Evolutionary conservation across 2,329 filamentous ascomycete genomes (phyloP), one percentile per base, ranked within the genome.

Genomic region (Xylariaceae sp.): DNA sequence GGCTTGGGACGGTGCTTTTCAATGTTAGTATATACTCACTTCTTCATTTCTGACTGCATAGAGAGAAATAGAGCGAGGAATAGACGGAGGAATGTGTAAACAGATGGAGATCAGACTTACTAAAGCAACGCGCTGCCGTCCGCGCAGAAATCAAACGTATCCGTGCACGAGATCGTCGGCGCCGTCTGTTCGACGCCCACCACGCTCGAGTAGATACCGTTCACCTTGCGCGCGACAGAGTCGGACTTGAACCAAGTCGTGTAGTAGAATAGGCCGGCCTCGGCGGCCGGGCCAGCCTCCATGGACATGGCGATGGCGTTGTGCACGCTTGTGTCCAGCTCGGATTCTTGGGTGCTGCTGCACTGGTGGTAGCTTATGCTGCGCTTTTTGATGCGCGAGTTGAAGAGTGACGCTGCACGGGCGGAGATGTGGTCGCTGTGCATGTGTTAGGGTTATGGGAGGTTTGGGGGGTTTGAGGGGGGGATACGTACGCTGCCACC

Each of bases 321-420:
- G 11, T 6, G 50, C 37, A 65, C 62, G 37, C 50, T 51, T 10
- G 60, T 63, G 30, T 51, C 35, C 17, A 64, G 41, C 45, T 55
- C 51, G 4, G 62, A 58, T 30, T 56, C 62, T 57, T 65, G 61
- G 10, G 61, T 61, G 47, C 39, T 39, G 23, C 41, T 58, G 62
- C 62, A 65, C 34, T 53, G 58, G 56, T 56, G 60, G 57, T 51
- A 65, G 13, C 54, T 61, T 18, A 65, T 58, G 53, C 10, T 53
- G 15, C 64, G 64, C 64, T 64, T 64, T 49, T 63, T 55, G 30
- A 64, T 61, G 52, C 64, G 64, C 35, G 64, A 64, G 58, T 63
- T 64, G 55, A 57, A 62, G 15, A 8, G 39, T 1, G 59, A 51
- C 44, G 61, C 61, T 15, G 30, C 53, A 7, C 64, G 62, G 41